Evolutionary conservation across 2,329 filamentous ascomycete genomes (phyloP).

Genomic region (Clonostachys solani): DNA sequence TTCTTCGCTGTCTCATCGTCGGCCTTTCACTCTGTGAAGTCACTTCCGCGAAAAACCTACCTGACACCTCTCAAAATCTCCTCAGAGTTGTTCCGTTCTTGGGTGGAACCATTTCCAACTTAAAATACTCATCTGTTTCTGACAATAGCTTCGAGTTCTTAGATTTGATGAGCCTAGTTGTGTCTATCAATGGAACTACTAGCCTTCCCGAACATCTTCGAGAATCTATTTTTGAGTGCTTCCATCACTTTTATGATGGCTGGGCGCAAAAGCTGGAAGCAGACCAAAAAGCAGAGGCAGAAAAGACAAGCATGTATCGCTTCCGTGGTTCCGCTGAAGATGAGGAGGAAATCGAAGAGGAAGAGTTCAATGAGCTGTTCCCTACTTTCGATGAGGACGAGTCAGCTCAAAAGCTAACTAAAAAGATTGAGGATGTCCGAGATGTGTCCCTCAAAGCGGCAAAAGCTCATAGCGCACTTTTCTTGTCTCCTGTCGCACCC

Average conservation of each 20-base stretch:
- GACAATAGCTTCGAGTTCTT: slow-evolving; percentile 44
- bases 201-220: slow-evolving; percentile 36
- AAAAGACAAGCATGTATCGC: slow-evolving; percentile 73
- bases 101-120: slow-evolving; percentile 32
- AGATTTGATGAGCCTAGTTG: slow-evolving; percentile 32
- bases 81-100: slow-evolving; percentile 50
- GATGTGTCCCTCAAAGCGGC: slow-evolving; percentile 58
- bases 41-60: slow-evolving; percentile 33
- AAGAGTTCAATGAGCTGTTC: slow-evolving; percentile 78
- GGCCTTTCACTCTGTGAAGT: slow-evolving; percentile 61
- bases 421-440: slow-evolving; percentile 36
- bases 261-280: slow-evolving; percentile 76
- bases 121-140: neutral
- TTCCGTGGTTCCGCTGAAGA: slow-evolving; percentile 77
- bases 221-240: slow-evolving; percentile 56
- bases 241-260: slow-evolving; percentile 70
- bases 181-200: slow-evolving; percentile 41
- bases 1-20: slow-evolving; percentile 74
- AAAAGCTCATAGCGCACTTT: slow-evolving; percentile 51
- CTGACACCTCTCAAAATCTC: slow-evolving; percentile 28
- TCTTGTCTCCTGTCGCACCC: slow-evolving; percentile 22
- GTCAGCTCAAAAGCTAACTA: slow-evolving; percentile 16
- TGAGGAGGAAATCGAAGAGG: slow-evolving; percentile 67
- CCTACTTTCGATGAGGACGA: slow-evolving; percentile 62
- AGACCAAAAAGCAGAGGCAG: slow-evolving; percentile 71